These are phyloP conservation scores for Venturia aucupariae DNA, from an alignment of 2,329 filamentous ascomycete species.

Conservation along the genomic window DNA sequence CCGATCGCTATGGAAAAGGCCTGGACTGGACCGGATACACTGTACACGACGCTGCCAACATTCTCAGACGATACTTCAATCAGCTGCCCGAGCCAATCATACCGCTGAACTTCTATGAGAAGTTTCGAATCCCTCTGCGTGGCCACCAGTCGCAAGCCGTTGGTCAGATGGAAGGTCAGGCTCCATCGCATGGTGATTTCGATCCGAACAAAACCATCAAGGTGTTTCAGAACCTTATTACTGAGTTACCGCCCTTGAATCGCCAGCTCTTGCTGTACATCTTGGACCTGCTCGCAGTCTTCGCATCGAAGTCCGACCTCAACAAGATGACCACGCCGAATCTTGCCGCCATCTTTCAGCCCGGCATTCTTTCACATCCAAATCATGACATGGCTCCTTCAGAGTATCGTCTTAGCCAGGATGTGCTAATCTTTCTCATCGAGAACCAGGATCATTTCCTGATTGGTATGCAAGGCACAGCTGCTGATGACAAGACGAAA, in stretches of 20 bases:
- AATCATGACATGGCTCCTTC: constrained; percentile 89
- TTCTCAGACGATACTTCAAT: constrained; percentile 89
- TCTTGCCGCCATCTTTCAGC: constrained; percentile 93
- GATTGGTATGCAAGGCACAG: constrained; percentile 97
- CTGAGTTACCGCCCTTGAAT: constrained; percentile 84
- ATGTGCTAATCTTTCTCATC: constrained; percentile 94
- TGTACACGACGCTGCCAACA: constrained; percentile 95
- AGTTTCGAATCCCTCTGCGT: constrained; percentile 76
- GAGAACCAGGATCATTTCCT: constrained; percentile 98
- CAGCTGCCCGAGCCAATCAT: constrained; percentile 95
- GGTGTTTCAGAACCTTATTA: constrained; percentile 83
- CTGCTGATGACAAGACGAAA: constrained; percentile 73
- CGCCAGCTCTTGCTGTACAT: constrained; percentile 92
- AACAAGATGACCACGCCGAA: constrained; percentile 97
- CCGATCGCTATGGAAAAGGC: constrained; percentile 91
- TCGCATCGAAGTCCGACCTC: constrained; percentile 90
- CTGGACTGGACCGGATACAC: constrained; percentile 96
- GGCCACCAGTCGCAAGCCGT: constrained; percentile 60
- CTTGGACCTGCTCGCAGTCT: constrained; percentile 88
- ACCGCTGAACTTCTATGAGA: constrained; percentile 83
- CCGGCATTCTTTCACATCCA: constrained; percentile 89
- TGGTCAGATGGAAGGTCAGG: constrained; percentile 52
- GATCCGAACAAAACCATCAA: constrained; percentile 67
- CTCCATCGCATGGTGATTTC: constrained; percentile 64
- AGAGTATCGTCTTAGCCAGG: constrained; percentile 91